Percentiles rank a stretch among this genome's conserved stretches.
Evolutionary conservation across 2,329 filamentous ascomycete genomes (phyloP).

Genomic region (Alternaria tenuissima): DNA sequence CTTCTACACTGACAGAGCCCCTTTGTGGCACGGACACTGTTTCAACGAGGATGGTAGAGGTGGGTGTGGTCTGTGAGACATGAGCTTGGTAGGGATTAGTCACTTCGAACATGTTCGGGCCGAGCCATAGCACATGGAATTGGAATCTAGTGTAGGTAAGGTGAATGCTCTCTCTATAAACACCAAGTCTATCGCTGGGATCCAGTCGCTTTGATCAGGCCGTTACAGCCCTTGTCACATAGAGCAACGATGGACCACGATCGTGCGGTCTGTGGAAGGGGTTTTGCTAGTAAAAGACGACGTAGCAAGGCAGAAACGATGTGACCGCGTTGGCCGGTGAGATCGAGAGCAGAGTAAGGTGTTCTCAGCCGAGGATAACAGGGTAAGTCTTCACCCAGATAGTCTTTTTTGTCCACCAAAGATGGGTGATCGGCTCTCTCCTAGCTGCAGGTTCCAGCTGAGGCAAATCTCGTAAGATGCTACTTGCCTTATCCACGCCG

Average conservation of each 20-base stretch:
- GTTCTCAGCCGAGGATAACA: neutral
- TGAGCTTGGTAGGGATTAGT: neutral
- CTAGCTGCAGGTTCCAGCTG: neutral
- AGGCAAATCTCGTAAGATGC: slow-evolving; percentile 10
- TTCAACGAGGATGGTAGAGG: neutral
- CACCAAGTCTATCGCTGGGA: neutral
- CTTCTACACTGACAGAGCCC: neutral
- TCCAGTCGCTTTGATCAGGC: neutral
- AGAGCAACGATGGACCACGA: neutral
- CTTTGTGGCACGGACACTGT: slow-evolving; percentile 7
- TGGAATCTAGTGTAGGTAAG: slow-evolving; percentile 3
- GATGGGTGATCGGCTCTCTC: neutral
- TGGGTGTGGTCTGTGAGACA: slow-evolving; percentile 1
- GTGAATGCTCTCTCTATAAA: neutral
- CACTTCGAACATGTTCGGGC: slow-evolving; percentile 3
- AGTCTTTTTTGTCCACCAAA: neutral
- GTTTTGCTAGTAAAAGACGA: neutral
- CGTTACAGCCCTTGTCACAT: neutral
- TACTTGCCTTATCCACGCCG: slow-evolving; percentile 17
- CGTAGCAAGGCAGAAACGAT: neutral
- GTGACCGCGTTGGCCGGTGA: neutral
- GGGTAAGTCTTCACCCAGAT: neutral
- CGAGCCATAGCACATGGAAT: slow-evolving; percentile 19
- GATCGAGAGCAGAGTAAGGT: neutral
- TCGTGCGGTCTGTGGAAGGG: neutral